Evolutionary conservation across 2,329 filamentous ascomycete species (phyloP).

Genomic region (Fusarium lateritium): DNA sequence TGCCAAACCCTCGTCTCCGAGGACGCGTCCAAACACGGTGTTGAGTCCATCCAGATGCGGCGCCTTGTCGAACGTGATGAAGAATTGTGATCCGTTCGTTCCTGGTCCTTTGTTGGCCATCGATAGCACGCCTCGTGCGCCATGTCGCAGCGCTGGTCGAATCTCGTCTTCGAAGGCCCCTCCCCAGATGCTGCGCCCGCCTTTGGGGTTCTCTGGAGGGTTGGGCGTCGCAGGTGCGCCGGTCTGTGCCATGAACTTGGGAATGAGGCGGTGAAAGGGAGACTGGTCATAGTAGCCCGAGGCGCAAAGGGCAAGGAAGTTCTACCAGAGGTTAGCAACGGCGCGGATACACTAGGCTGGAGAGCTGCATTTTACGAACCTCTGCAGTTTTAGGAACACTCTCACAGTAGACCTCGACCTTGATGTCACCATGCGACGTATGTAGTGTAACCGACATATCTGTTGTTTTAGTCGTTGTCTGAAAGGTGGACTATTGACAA

Average conservation of each 20-base stretch:
- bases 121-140: conserved; percentile 77
- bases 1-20: conserved; percentile 74
- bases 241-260: conserved; percentile 85
- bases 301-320: conserved; percentile 89
- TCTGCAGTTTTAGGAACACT: conserved; percentile 93
- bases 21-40: conserved; percentile 84
- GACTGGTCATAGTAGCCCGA: conserved; percentile 82
- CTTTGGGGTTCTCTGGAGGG: conserved; percentile 72
- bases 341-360: background rate
- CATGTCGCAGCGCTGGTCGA: conserved; percentile 77
- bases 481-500: background rate
- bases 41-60: conserved; percentile 88
- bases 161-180: conserved; percentile 86
- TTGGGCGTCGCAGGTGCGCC: conserved; percentile 73
- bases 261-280: conserved; percentile 85
- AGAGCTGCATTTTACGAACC: conserved; percentile 59
- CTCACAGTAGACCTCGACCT: conserved; percentile 97
- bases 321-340: conserved; percentile 63
- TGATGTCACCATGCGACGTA: conserved; percentile 90
- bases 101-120: conserved; percentile 85
- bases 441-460: conserved; percentile 81
- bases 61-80: conserved; percentile 82
- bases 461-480: background rate
- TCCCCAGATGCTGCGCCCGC: conserved; percentile 81
- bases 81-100: conserved; percentile 86